These are phyloP conservation scores for Trichosporon sp. DNA, from an alignment of 1,284 basidiomycete species.

Conservation along the genomic window DNA sequence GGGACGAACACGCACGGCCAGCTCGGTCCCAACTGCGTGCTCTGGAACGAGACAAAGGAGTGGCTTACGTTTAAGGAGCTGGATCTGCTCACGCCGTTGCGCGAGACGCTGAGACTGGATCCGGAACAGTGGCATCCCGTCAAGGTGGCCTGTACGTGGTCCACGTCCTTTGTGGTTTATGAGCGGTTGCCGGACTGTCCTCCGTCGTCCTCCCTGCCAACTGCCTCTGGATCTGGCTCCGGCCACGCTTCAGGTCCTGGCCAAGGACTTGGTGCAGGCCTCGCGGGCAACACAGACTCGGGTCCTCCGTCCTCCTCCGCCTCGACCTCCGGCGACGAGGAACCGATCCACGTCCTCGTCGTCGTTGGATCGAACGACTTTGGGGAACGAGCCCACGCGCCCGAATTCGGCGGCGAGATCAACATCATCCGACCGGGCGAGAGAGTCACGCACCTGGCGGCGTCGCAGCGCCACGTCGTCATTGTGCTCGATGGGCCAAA, in stretches of 20 bases:
- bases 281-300: conserved; percentile 26
- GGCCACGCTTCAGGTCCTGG: background rate
- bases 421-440: conserved; percentile 37
- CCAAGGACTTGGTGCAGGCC: conserved; percentile 56
- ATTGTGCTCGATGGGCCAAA: conserved; percentile 53
- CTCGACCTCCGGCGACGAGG: background rate
- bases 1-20: conserved; percentile 53
- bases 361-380: conserved; percentile 81
- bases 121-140: conserved; percentile 42
- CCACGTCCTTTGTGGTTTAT: conserved; percentile 70
- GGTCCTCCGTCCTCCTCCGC: conserved; percentile 23
- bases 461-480: conserved; percentile 74
- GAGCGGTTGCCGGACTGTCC: conserved; percentile 5
- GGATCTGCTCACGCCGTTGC: background rate
- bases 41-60: conserved; percentile 37
- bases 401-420: conserved; percentile 10
- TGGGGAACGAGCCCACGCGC: conserved; percentile 70
- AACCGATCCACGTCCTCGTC: conserved; percentile 65
- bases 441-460: conserved; percentile 56
- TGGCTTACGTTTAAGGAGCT: conserved; percentile 40
- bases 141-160: conserved; percentile 71
- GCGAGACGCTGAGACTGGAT: conserved; percentile 28
- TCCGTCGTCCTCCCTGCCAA: background rate
- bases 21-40: conserved; percentile 43
- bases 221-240: background rate